Conservation (phyloP, 2,329 filamentous ascomycete genomes). For the Monilinia aucupariae region DNA sequence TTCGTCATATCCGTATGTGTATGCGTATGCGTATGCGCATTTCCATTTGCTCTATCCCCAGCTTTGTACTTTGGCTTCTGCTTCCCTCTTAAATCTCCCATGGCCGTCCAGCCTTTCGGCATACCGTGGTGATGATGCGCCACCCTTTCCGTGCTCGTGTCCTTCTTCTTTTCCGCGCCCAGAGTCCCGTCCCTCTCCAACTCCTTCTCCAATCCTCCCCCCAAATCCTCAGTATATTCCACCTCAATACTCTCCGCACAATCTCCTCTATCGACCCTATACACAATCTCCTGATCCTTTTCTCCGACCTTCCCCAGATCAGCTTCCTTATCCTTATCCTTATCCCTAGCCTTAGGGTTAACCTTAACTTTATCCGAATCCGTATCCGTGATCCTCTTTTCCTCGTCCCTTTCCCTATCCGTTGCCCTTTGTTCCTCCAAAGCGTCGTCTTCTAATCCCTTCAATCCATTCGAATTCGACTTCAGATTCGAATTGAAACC, state of each 20-base stretch:
- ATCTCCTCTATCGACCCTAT: too few relatives aligned
- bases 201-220: neutral
- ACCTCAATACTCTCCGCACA: too few relatives aligned
- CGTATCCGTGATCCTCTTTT: too few relatives aligned
- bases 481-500: too few relatives aligned
- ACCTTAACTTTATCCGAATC: too few relatives aligned
- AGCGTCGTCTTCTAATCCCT: too few relatives aligned
- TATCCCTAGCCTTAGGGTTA: neutral
- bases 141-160: neutral
- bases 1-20: constrained; percentile 19
- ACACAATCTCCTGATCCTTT: neutral
- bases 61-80: neutral
- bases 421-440: too few relatives aligned
- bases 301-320: neutral
- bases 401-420: too few relatives aligned
- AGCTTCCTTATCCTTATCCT: neutral
- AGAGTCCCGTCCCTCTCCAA: neutral
- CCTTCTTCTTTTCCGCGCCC: neutral
- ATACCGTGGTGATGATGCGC: neutral
- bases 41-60: neutral
- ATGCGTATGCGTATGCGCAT: constrained; percentile 12
- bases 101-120: constrained; percentile 10
- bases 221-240: too few relatives aligned
- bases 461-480: too few relatives aligned
- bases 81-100: neutral